phyloP scores from a whole-genome alignment of 78 protist species.

The Monocercomonoides exilis region DNA sequence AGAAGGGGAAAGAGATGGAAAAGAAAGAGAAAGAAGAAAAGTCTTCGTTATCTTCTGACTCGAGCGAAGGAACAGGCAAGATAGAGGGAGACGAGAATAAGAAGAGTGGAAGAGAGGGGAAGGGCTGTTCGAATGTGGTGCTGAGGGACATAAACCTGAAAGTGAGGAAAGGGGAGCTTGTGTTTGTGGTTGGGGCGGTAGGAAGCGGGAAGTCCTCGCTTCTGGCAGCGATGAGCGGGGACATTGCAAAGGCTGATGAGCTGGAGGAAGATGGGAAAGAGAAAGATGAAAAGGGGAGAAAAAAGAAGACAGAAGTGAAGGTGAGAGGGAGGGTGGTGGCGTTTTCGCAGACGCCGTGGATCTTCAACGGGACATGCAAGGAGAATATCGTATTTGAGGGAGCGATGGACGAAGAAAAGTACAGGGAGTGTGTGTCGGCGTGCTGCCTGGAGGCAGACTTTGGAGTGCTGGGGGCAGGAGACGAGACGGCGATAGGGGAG shows the following conservation, averaged over 20 bases:
- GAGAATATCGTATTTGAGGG: slow-evolving; percentile 85
- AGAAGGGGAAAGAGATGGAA: too few species aligned
- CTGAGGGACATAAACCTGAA: neutral
- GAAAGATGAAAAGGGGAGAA: too few species aligned
- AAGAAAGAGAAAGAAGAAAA: too few species aligned
- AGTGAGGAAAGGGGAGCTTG: slow-evolving; percentile 16
- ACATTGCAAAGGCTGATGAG: too few species aligned
- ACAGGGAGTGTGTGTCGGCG: neutral
- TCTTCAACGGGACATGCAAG: slow-evolving; percentile 70
- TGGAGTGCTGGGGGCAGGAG: slow-evolving; percentile 33
- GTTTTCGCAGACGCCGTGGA: slow-evolving; percentile 82
- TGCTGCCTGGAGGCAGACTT: slow-evolving; percentile 67
- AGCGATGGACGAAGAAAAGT: slow-evolving; percentile 32
- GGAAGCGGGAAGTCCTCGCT: slow-evolving; percentile 79
- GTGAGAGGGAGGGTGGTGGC: slow-evolving; percentile 59
- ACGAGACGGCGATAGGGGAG: slow-evolving; percentile 87
- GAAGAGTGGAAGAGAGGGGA: too few species aligned
- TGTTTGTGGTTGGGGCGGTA: slow-evolving; percentile 63
- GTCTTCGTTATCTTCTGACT: too few species aligned
- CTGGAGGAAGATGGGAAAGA: too few species aligned
- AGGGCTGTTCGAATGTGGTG: too few species aligned
- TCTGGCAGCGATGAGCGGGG: slow-evolving; percentile 55
- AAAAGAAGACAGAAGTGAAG: slow-evolving; percentile 25
- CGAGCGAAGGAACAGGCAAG: too few species aligned
- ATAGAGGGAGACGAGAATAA: too few species aligned